These are phyloP conservation scores for Fusarium keratoplasticum DNA, from an alignment of 2,329 filamentous ascomycete genomes.

Conservation along the genomic window DNA sequence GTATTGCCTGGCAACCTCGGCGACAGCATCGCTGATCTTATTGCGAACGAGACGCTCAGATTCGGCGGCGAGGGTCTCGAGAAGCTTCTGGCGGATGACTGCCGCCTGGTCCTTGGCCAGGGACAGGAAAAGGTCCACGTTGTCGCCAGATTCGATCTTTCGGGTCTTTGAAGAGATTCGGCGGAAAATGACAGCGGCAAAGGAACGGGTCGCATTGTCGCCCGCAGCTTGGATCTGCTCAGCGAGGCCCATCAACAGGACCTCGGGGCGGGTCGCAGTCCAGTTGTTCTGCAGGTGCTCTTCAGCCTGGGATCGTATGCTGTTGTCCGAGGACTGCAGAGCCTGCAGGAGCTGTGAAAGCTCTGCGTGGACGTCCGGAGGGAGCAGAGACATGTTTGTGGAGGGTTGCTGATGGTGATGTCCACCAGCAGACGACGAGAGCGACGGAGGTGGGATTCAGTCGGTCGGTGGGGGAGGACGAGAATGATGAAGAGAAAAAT, in stretches of 20 bases:
- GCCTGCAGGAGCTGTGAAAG: constrained; percentile 88
- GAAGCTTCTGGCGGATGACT: constrained; percentile 84
- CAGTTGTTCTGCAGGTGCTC: constrained; percentile 92
- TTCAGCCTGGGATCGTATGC: constrained; percentile 85
- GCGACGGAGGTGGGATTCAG: constrained; percentile 22
- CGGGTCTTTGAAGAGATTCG: constrained; percentile 90
- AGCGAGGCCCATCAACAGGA: constrained; percentile 91
- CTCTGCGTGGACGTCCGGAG: constrained; percentile 85
- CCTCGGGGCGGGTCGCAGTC: constrained; percentile 83
- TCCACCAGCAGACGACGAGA: constrained; percentile 45
- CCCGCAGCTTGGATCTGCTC: constrained; percentile 89
- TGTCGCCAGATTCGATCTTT: constrained; percentile 78
- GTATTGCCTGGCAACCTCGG: constrained; percentile 94
- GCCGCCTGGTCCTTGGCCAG: constrained; percentile 78
- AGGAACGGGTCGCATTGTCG: constrained; percentile 84
- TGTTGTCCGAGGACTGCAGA: constrained; percentile 91
- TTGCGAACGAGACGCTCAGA: constrained; percentile 81
- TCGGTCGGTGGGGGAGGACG: constrained; percentile 13
- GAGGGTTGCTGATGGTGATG: constrained; percentile 44
- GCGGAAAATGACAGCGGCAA: constrained; percentile 93
- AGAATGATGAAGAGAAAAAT: neutral
- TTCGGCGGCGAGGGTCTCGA: constrained; percentile 81
- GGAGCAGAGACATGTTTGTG: constrained; percentile 81
- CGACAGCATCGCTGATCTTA: constrained; percentile 98
- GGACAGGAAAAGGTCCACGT: constrained; percentile 86